Evolutionary conservation across 2,329 filamentous ascomycete species (phyloP).

Genomic region (Exophiala lecanii-corni): DNA sequence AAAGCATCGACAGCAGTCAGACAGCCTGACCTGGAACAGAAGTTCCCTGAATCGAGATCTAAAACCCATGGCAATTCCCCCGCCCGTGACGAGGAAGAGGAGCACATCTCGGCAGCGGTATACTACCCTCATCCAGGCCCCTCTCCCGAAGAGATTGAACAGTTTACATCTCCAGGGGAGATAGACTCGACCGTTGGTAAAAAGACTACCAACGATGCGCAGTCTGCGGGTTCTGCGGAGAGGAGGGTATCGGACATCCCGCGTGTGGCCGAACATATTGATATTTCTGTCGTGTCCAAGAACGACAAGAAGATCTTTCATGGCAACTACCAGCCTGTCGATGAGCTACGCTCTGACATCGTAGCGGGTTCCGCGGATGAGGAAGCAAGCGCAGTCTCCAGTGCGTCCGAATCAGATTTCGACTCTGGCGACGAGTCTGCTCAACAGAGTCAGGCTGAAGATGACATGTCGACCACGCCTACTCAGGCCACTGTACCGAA

Average conservation of each 20-base stretch:
- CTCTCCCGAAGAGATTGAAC: constrained; percentile 37
- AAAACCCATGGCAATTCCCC: neutral
- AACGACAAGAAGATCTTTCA: constrained; percentile 58
- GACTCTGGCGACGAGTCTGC: constrained; percentile 40
- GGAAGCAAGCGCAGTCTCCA: constrained; percentile 16
- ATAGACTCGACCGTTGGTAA: constrained; percentile 10
- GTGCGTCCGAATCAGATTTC: constrained; percentile 43
- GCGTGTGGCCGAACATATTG: constrained; percentile 44
- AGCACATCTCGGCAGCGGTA: constrained; percentile 61
- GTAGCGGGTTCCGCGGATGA: constrained; percentile 17
- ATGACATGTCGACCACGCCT: constrained; percentile 47
- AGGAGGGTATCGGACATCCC: constrained; percentile 5
- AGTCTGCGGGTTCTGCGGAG: constrained; percentile 12
- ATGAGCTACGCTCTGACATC: constrained; percentile 16
- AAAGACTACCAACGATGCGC: constrained; percentile 2
- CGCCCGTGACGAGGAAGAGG: constrained; percentile 56
- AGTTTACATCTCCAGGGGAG: constrained; percentile 21
- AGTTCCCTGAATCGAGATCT: too few relatives aligned
- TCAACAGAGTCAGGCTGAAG: constrained; percentile 52
- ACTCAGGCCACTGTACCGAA: constrained; percentile 32
- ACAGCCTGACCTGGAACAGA: too few relatives aligned
- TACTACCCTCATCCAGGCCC: constrained; percentile 60
- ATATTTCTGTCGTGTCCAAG: constrained; percentile 58
- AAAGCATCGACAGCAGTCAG: constrained; percentile 3
- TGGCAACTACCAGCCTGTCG: constrained; percentile 42